Conservation (phyloP, 805 yeast species). For the Lipomyces anomalus region DNA sequence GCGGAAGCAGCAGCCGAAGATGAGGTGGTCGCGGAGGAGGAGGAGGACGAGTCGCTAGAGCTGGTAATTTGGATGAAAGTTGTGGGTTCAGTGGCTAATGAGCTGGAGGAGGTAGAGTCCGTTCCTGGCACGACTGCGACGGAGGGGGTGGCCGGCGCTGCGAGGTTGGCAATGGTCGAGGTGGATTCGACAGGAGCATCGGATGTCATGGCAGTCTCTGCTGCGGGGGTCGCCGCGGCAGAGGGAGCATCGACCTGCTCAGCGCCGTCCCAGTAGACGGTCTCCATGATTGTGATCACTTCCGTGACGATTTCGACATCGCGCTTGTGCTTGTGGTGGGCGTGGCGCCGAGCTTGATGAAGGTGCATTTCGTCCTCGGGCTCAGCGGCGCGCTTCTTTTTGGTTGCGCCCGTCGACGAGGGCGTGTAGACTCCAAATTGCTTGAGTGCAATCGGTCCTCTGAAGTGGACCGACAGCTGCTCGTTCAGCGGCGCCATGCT, state of each 20-base stretch:
- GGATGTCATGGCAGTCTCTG: constrained; percentile 28
- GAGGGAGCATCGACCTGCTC: constrained; percentile 30
- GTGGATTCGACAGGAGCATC: constrained; percentile 28
- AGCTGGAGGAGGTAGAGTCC: constrained; percentile 10
- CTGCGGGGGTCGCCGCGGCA: constrained; percentile 21
- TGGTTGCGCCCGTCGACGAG: constrained; percentile 31
- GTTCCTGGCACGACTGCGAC: too few relatives aligned
- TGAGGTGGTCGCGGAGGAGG: constrained; percentile 24
- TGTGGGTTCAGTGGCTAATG: constrained; percentile 13
- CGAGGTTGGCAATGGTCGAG: constrained; percentile 9
- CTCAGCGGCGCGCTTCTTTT: constrained; percentile 22
- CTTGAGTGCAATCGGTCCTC: constrained; percentile 76
- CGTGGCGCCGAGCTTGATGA: constrained; percentile 31
- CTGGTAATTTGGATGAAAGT: constrained; percentile 15
- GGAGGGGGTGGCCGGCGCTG: constrained; percentile 20
- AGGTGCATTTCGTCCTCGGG: constrained; percentile 48
- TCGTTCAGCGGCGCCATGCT: constrained; percentile 73
- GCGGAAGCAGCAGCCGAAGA: constrained; percentile 36
- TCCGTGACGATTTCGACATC: constrained; percentile 62
- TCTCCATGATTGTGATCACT: constrained; percentile 60
- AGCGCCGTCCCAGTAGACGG: constrained; percentile 28
- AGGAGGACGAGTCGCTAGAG: constrained; percentile 22
- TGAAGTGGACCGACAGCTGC: constrained; percentile 81
- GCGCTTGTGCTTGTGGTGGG: constrained; percentile 52
- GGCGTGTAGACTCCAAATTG: constrained; percentile 85